Conservation (phyloP, 1,284 basidiomycete species). For the Butyriboletus appendiculatus region DNA sequence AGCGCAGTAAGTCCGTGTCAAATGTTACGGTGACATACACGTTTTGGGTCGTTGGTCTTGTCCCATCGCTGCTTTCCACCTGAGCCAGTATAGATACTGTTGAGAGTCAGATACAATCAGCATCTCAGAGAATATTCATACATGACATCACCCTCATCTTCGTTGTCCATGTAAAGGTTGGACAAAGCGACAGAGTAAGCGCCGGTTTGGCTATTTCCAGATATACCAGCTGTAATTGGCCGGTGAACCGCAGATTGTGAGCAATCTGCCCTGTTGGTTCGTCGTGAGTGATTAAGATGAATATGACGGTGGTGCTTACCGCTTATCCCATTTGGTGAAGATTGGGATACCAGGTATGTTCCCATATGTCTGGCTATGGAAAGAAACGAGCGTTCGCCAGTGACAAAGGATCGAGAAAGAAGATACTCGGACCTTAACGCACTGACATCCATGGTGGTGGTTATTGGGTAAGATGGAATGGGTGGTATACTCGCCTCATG, state of each 20-base stretch:
- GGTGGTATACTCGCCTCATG: not conserved
- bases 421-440: slow-evolving; percentile 8
- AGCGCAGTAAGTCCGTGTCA: not conserved
- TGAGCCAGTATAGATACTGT: slow-evolving; percentile 31
- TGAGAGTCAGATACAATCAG: slow-evolving; percentile 2
- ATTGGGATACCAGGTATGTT: slow-evolving; percentile 22
- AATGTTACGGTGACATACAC: slow-evolving; percentile 12
- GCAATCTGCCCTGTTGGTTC: slow-evolving; percentile 15
- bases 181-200: slow-evolving; percentile 26
- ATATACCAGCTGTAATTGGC: slow-evolving; percentile 16
- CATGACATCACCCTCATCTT: slow-evolving; percentile 30
- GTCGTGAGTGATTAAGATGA: not conserved
- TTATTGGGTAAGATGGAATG: slow-evolving; percentile 3
- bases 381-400: not conserved
- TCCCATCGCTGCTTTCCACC: slow-evolving; percentile 18
- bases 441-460: slow-evolving; percentile 18
- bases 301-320: slow-evolving; percentile 10
- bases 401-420: not conserved
- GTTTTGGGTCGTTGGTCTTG: slow-evolving; percentile 16
- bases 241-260: slow-evolving; percentile 23
- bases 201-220: slow-evolving; percentile 14
- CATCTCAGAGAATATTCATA: slow-evolving; percentile 4
- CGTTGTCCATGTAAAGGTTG: slow-evolving; percentile 22
- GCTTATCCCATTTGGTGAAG: slow-evolving; percentile 17
- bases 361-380: slow-evolving; percentile 17